Conservation (phyloP, 768 basidiomycete genomes). For the Boletus eberwhitei region DNA sequence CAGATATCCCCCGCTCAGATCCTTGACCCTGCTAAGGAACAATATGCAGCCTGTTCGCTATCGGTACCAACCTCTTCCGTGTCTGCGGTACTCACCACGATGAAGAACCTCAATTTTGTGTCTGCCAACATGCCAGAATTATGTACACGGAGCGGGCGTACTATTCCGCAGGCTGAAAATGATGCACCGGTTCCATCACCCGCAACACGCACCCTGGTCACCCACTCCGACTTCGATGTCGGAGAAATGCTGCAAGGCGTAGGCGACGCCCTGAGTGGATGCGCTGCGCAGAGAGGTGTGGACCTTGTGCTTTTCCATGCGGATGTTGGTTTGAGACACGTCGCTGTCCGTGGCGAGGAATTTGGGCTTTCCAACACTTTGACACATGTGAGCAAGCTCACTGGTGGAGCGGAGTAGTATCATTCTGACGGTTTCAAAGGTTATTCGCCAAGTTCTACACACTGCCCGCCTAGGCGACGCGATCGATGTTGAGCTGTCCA, state of each 20-base stretch:
- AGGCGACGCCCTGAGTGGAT: conserved; percentile 82
- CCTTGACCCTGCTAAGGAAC: conserved; percentile 90
- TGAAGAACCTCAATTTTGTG: conserved; percentile 93
- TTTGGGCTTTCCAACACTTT: conserved; percentile 78
- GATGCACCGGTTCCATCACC: conserved; percentile 19
- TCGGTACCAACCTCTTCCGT: conserved; percentile 85
- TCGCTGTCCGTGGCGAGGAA: conserved; percentile 82
- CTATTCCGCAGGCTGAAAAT: conserved; percentile 14
- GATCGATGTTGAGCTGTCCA: conserved; percentile 78
- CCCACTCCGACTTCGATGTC: conserved; percentile 76
- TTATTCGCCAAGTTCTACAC: conserved; percentile 77
- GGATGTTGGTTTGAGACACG: conserved; percentile 83
- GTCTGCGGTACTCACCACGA: conserved; percentile 83
- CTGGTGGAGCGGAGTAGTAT: neutral
- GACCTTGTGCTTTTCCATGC: conserved; percentile 90
- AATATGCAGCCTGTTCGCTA: conserved; percentile 84
- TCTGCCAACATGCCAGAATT: conserved; percentile 73
- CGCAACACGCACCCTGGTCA: conserved; percentile 14
- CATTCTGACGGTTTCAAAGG: conserved; percentile 42
- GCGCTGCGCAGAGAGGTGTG: conserved; percentile 78
- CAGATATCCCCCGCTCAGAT: conserved; percentile 89
- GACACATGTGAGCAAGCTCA: conserved; percentile 65
- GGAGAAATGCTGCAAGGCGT: conserved; percentile 88
- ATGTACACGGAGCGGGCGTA: conserved; percentile 17
- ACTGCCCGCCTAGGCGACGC: conserved; percentile 73